Evolutionary conservation across 1,139 yeast genomes (phyloP), one percentile per base, ranked within the genome.

Genomic region (Geotrichum carabidarum): DNA sequence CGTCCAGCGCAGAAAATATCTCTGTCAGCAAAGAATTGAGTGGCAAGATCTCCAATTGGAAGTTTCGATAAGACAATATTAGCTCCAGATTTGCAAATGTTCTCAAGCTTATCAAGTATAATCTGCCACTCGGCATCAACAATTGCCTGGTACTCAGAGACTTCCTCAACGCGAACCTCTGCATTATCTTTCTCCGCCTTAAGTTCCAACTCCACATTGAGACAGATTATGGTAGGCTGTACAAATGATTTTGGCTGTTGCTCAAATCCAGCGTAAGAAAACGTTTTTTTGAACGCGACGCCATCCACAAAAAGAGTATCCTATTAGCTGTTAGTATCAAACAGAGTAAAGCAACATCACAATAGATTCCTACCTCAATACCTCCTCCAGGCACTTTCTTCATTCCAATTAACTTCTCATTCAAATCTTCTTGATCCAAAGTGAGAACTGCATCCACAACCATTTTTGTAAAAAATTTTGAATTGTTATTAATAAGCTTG

Each of bases 111-210:
- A 66, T 86, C 80, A 66, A 88, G 79, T 62, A 93, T 93, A 61
- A 93, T 87, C 69, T 88, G 83, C 98, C 99, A 93, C 73, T 93
- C 99, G 30, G 99, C 99, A 72, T 93, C 98, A 40, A 93, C 99
- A 56, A 93, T 86, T 41, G 86, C 91, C 74, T 93, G 99, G 73
- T 94, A 93, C 65, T 93, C 97, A 58, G 83, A 81, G 53, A 93
- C 98, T 68, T 90, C 86, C 65, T 89, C 95, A 52, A 93, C 95
- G 64, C 99, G 82, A 35, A 93, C 98, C 75, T 93, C 99, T n/a
- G 99, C 99, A 69, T 93, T 93, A 71, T 93, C 99, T 75, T 89
- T 91, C 74, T 93, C 99, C 1, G 99, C 98, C 75, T 93, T 93
- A 68, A 93, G 81, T 74, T 93, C 99, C 62, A 93, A 78, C 71